Evolutionary conservation across 148 eudicot genomes (phyloP).

Genomic region (Chenopodium album): DNA sequence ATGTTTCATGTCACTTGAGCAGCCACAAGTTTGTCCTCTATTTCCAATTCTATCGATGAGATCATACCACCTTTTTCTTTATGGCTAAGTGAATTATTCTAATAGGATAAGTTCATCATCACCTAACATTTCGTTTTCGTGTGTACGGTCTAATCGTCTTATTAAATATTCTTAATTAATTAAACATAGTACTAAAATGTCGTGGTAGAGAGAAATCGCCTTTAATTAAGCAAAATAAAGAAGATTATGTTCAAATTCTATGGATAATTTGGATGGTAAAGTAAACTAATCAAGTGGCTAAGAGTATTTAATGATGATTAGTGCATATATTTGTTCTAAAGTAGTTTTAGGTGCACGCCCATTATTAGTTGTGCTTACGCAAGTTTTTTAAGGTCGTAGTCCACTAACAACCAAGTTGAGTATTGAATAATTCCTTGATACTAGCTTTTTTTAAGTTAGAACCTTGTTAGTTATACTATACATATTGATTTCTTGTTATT

Average conservation of each 20-base stretch:
- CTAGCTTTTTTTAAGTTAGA: not conserved
- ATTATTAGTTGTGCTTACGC: slow-evolving; percentile 18
- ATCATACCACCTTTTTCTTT: slow-evolving; percentile 6
- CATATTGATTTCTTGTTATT: no score
- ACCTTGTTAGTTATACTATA: slow-evolving; percentile 8
- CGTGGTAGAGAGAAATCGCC: not conserved
- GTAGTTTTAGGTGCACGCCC: slow-evolving; percentile 11
- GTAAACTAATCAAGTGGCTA: slow-evolving; percentile 12
- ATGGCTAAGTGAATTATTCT: slow-evolving; percentile 11
- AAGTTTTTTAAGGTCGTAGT: slow-evolving; percentile 21
- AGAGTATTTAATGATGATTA: slow-evolving; percentile 15
- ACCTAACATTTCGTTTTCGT: slow-evolving; percentile 14
- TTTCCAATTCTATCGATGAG: slow-evolving; percentile 15
- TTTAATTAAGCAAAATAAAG: not conserved
- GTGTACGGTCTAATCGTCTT: not conserved
- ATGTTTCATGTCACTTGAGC: slow-evolving; percentile 20
- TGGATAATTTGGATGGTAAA: slow-evolving; percentile 8
- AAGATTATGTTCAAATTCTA: slow-evolving; percentile 4
- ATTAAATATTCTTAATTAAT: slow-evolving; percentile 10
- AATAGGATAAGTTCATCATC: slow-evolving; percentile 16
- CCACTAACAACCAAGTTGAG: slow-evolving; percentile 23
- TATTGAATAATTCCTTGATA: slow-evolving; percentile 8
- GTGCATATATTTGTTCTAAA: slow-evolving; percentile 6
- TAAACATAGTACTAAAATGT: slow-evolving; percentile 1
- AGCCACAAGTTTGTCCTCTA: slow-evolving; percentile 20